phyloP scores from a whole-genome alignment of 2,329 filamentous ascomycete genomes.

The Cryphonectria radicalis region DNA sequence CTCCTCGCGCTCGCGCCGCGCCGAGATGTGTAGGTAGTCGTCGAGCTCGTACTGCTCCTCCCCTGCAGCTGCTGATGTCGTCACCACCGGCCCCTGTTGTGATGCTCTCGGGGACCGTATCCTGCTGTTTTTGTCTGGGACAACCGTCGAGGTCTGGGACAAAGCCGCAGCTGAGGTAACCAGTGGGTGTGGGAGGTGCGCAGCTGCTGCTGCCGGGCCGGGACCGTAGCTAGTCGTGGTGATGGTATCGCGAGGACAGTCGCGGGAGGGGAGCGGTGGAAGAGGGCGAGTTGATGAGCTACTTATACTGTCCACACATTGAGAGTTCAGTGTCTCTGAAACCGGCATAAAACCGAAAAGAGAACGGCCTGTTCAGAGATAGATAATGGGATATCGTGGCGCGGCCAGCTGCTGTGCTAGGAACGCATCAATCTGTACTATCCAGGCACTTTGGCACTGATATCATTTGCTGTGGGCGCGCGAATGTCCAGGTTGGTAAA shows the following conservation, averaged over 20 bases:
- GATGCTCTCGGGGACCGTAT: conserved; percentile 1
- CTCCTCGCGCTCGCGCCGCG: conserved; percentile 37
- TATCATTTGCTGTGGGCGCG: conserved; percentile 2
- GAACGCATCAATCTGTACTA: background rate
- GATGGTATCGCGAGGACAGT: conserved; percentile 19
- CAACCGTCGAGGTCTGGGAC: conserved; percentile 21
- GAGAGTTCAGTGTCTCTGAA: background rate
- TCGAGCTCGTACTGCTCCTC: conserved; percentile 46
- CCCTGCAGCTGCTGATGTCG: conserved; percentile 15
- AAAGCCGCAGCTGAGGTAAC: conserved; percentile 16
- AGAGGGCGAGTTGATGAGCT: conserved; percentile 27
- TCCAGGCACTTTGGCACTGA: background rate
- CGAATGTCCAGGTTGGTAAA: background rate
- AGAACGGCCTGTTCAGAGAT: background rate
- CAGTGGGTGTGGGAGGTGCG: conserved; percentile 10
- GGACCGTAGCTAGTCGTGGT: conserved; percentile 14
- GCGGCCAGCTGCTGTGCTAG: background rate
- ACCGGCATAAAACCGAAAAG: background rate
- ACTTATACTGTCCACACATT: conserved; percentile 28
- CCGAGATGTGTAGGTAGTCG: conserved; percentile 43
- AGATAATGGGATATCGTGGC: background rate
- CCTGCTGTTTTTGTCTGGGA: conserved; percentile 27
- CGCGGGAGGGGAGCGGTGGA: background rate
- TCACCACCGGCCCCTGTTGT: background rate
- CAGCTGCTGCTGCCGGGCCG: conserved; percentile 13